phyloP scores from a whole-genome alignment of 257 asterid species.

The Jacaranda mimosifolia region DNA sequence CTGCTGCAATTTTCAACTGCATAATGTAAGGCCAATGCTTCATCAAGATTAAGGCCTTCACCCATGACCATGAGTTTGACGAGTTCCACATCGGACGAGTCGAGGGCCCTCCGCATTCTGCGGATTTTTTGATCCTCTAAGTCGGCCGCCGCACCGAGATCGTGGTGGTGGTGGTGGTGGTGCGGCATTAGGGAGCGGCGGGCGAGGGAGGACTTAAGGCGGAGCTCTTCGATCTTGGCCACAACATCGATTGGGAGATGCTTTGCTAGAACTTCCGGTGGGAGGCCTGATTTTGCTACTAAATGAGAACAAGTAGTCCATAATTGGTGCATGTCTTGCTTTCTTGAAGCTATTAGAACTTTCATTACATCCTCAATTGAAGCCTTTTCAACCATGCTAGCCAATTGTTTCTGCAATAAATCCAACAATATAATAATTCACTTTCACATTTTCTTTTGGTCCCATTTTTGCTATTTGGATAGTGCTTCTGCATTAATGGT shows the following conservation, averaged over 20 bases:
- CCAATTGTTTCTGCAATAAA: constrained; percentile 75
- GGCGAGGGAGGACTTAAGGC: constrained; percentile 77
- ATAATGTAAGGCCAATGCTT: constrained; percentile 83
- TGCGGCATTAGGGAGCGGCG: constrained; percentile 68
- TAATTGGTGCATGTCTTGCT: constrained; percentile 87
- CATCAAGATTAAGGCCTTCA: constrained; percentile 89
- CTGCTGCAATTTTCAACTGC: constrained; percentile 90
- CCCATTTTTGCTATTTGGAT: too few species aligned
- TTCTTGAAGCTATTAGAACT: constrained; percentile 85
- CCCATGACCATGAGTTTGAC: constrained; percentile 99
- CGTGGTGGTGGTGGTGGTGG: constrained; percentile 64
- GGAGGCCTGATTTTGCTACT: constrained; percentile 92
- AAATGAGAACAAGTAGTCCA: constrained; percentile 93
- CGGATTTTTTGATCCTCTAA: constrained; percentile 90
- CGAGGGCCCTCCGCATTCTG: constrained; percentile 92
- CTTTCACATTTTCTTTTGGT: too few species aligned
- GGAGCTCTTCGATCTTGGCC: constrained; percentile 87
- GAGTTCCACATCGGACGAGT: constrained; percentile 91
- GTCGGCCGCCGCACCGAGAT: constrained; percentile 64
- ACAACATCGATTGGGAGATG: constrained; percentile 91
- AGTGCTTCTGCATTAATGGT: constrained; percentile 42
- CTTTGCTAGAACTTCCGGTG: constrained; percentile 83
- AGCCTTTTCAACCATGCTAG: constrained; percentile 90
- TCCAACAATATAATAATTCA: too few species aligned
- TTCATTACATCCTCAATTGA: constrained; percentile 97